These are phyloP conservation scores for Collybiopsis luxurians DNA, from an alignment of 768 basidiomycete species.

Conservation along the genomic window DNA sequence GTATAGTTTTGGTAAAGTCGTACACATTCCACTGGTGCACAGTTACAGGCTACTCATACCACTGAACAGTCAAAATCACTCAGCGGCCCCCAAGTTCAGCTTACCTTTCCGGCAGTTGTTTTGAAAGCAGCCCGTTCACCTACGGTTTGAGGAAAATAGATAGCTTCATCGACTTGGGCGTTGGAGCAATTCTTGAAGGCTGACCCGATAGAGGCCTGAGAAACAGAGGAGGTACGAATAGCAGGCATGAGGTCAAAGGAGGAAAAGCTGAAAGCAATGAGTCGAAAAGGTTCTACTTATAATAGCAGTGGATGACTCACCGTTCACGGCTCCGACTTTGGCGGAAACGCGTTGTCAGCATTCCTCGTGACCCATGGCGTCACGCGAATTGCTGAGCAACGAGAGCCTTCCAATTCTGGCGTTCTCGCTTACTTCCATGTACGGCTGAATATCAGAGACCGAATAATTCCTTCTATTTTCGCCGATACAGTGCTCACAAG, in stretches of 20 bases:
- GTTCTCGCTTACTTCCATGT: too few species aligned
- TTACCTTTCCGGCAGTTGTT: conserved; percentile 26
- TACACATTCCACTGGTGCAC: conserved; percentile 61
- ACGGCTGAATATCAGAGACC: too few species aligned
- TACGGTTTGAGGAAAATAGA: conserved; percentile 13
- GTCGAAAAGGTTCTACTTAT: not conserved
- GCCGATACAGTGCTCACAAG: too few species aligned
- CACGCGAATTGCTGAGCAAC: too few species aligned
- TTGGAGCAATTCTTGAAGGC: too few species aligned
- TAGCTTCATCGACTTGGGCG: not conserved
- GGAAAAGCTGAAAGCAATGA: not conserved
- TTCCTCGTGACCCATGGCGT: too few species aligned
- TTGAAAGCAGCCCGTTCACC: conserved; percentile 18
- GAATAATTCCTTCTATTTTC: too few species aligned
- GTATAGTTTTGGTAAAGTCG: conserved; percentile 48
- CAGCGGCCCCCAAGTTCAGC: not conserved
- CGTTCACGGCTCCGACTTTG: too few species aligned
- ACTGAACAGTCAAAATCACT: not conserved
- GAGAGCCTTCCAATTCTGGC: too few species aligned
- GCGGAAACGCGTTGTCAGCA: too few species aligned
- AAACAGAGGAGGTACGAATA: not conserved
- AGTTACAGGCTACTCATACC: conserved; percentile 39
- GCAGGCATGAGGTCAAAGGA: not conserved
- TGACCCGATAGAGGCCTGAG: too few species aligned
- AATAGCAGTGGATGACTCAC: too few species aligned